A percentile compares a stretch with the other conserved stretches of the same genome.
Evolutionary conservation across 1,284 basidiomycete species (phyloP).

Genomic region (Leccinum pallidistipes): DNA sequence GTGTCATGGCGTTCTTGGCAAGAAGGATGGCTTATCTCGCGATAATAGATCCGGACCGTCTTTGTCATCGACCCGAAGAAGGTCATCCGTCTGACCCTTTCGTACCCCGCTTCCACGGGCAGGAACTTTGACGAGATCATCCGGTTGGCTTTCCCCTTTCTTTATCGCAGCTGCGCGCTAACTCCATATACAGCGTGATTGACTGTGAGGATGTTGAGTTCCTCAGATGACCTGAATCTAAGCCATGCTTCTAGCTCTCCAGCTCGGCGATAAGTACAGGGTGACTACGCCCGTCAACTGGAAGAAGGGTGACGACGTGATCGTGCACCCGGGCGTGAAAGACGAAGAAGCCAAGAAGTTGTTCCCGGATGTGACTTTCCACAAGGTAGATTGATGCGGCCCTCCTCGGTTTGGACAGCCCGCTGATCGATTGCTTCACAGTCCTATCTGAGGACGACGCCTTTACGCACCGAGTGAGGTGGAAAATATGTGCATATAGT

Average conservation of each 20-base stretch:
- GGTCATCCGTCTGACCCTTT: conserved; percentile 84
- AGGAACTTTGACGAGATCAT: conserved; percentile 89
- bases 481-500: neutral
- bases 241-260: conserved; percentile 57
- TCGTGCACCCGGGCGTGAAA: conserved; percentile 87
- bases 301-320: conserved; percentile 91
- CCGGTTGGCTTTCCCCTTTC: conserved; percentile 48
- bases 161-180: conserved; percentile 1
- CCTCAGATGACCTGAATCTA: neutral
- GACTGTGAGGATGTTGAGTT: conserved; percentile 49
- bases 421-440: conserved; percentile 11
- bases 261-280: conserved; percentile 90
- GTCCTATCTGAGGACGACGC: conserved; percentile 75
- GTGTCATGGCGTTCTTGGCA: conserved; percentile 8
- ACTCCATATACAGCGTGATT: conserved; percentile 47
- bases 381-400: conserved; percentile 52
- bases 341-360: conserved; percentile 88
- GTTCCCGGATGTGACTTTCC: conserved; percentile 73
- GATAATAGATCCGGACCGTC: conserved; percentile 83
- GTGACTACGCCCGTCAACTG: conserved; percentile 92
- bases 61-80: conserved; percentile 94
- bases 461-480: conserved; percentile 44
- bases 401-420: neutral
- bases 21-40: conserved; percentile 8
- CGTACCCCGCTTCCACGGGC: conserved; percentile 89